Base-by-base conservation (phyloP, 2,329 filamentous ascomycete genomes). In the Scedosporium minutisporum region DNA sequence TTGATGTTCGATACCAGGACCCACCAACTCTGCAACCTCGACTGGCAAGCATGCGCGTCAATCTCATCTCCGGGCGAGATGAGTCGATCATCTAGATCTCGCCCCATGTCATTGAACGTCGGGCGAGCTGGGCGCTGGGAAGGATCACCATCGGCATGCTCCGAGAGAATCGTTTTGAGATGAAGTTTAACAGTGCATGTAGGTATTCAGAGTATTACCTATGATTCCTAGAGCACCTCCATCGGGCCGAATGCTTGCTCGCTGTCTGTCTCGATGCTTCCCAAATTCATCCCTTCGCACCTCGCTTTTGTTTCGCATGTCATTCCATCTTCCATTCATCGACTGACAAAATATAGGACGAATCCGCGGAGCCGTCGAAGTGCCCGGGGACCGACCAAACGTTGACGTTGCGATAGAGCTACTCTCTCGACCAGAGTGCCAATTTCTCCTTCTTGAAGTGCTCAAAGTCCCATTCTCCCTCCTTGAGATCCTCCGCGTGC, bases 401-500 rank as follows among this genome's bases (percentile, higher is more conserved):
- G 18, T 12, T 25, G 44, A 6, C 51, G 21, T 10, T 55, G 51
- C 12, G 18, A 23, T 55, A 2, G 21, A 25, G 2, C 12, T 18
- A 53, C 9, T 23, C 23, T n/a, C 81, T 73, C 4, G 81, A 80
- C 83, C 82, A 86, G 3, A 70, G 63, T 62, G 71, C 71, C 76
- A 86, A 76, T 77, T 92, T 96, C 65, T 95, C 87, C 68, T 80
- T 79, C 65, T 88, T 85, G 71, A 97, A 97, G 65, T 89, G 85
- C 58, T 87, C 86, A 76, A 92, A 95, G 72, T 96, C 90, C 93
- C 93, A 97, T 73, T 96, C 92, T 23, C 77, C 74, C 38, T 83
- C 78, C 73, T 96, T 91, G 18, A 97, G 75, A 0, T 69, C 44
- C 0, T 73, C 66, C 16, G 76, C 72, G 1, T 77, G 65, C 55